These are phyloP conservation scores for Alternaria novae-zelandiae DNA, from an alignment of 2,329 filamentous ascomycete species.

Conservation along the genomic window DNA sequence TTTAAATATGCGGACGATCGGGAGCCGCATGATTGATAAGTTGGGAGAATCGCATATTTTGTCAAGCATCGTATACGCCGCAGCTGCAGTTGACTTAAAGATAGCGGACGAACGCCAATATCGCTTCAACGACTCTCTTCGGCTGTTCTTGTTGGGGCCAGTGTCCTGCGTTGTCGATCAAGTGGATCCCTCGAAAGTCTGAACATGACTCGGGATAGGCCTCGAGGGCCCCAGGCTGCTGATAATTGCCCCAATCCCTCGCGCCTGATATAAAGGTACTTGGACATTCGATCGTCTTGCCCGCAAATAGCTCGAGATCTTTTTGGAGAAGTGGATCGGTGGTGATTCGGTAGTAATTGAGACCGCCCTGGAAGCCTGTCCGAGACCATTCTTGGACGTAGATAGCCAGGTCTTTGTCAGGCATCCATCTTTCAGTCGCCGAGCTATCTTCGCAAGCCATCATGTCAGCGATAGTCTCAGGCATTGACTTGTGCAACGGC, in stretches of 20 bases:
- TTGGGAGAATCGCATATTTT: neutral
- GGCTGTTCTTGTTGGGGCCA: conserved; percentile 74
- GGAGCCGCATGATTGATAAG: neutral
- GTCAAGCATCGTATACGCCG: neutral
- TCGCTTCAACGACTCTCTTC: conserved; percentile 57
- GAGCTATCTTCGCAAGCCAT: conserved; percentile 61
- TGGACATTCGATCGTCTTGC: conserved; percentile 66
- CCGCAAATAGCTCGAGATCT: conserved; percentile 66
- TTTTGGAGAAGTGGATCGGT: conserved; percentile 57
- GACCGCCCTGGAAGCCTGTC: conserved; percentile 68
- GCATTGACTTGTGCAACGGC: conserved; percentile 64
- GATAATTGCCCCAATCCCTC: conserved; percentile 72
- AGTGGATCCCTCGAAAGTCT: conserved; percentile 59
- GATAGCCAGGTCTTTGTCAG: conserved; percentile 63
- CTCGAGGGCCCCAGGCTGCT: conserved; percentile 69
- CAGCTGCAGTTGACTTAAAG: conserved; percentile 12
- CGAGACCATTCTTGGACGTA: conserved; percentile 67
- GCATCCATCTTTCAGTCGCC: conserved; percentile 62
- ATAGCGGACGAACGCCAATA: conserved; percentile 52
- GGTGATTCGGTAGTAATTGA: conserved; percentile 72
- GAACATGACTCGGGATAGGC: conserved; percentile 60
- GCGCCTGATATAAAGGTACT: conserved; percentile 67
- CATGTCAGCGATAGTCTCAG: conserved; percentile 60
- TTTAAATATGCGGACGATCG: neutral
- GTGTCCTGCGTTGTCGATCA: conserved; percentile 69